phyloP scores from a whole-genome alignment of 371 early-diverging fungal species.

The Quaeritorhiza haematococci region DNA sequence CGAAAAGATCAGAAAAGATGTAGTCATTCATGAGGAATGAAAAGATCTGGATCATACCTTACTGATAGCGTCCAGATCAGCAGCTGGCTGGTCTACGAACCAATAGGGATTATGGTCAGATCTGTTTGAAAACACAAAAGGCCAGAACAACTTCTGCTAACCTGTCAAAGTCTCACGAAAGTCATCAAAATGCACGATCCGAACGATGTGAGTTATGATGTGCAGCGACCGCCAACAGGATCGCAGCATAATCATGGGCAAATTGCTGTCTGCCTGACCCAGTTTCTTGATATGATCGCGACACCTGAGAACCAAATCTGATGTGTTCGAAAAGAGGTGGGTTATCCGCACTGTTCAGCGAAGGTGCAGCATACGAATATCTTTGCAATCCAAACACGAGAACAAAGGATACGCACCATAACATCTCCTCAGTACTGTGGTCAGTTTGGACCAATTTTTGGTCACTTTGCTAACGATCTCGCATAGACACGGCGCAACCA shows the following conservation, averaged over 20 bases:
- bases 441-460: constrained; percentile 54
- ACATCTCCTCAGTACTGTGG: constrained; percentile 51
- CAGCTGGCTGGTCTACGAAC: no score
- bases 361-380: not conserved
- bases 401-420: constrained; percentile 27
- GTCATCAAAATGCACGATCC: constrained; percentile 73
- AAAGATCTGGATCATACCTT: no score
- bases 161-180: constrained; percentile 23
- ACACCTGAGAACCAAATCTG: no score
- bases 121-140: not conserved
- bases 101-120: not conserved
- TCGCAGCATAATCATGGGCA: constrained; percentile 8
- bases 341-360: no score
- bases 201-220: constrained; percentile 64
- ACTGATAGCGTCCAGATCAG: no score
- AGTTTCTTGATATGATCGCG: no score
- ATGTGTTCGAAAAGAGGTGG: no score
- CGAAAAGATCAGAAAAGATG: no score
- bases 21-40: no score
- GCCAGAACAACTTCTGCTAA: no score
- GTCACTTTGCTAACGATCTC: constrained; percentile 60
- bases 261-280: not conserved
- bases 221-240: constrained; percentile 40
- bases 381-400: constrained; percentile 1
- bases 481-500: constrained; percentile 72